Conservation (phyloP, 345 rosid genomes). For the Heritiera littoralis region DNA sequence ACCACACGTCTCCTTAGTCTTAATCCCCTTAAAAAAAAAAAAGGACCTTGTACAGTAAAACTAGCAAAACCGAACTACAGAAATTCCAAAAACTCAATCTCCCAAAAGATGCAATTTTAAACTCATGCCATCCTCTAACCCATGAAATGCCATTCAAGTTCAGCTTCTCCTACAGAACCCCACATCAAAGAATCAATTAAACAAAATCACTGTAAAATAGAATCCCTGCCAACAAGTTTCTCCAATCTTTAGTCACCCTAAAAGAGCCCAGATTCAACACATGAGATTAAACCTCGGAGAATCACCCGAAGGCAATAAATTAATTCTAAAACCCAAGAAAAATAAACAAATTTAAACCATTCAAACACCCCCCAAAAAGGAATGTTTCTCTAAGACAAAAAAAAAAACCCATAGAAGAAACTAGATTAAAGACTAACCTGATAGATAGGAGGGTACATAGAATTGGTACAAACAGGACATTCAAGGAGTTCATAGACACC, state of each 20-base stretch:
- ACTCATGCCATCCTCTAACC: background rate
- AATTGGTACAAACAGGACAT: conserved; percentile 95
- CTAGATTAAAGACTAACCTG: conserved; percentile 51
- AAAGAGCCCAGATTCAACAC: background rate
- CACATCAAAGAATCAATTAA: background rate
- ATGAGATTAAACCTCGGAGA: background rate
- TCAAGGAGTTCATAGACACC: conserved; percentile 96
- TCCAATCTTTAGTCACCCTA: background rate
- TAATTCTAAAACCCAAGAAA: background rate
- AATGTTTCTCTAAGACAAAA: background rate
- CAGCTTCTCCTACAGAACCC: background rate
- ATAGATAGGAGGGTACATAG: conserved; percentile 97
- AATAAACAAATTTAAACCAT: background rate
- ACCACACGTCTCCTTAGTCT: background rate
- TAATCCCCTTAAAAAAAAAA: background rate
- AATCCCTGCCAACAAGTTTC: background rate
- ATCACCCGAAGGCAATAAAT: background rate
- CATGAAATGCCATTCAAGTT: background rate
- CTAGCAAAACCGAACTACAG: background rate
- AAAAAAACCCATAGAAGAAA: conserved; percentile 14
- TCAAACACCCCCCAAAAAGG: background rate
- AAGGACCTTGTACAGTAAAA: background rate
- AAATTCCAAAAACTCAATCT: background rate
- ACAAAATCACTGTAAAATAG: background rate
- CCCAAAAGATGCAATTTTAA: conserved; percentile 8